phyloP scores from a whole-genome alignment of 2,329 filamentous ascomycete genomes.

The Aspergillaceae sp. region DNA sequence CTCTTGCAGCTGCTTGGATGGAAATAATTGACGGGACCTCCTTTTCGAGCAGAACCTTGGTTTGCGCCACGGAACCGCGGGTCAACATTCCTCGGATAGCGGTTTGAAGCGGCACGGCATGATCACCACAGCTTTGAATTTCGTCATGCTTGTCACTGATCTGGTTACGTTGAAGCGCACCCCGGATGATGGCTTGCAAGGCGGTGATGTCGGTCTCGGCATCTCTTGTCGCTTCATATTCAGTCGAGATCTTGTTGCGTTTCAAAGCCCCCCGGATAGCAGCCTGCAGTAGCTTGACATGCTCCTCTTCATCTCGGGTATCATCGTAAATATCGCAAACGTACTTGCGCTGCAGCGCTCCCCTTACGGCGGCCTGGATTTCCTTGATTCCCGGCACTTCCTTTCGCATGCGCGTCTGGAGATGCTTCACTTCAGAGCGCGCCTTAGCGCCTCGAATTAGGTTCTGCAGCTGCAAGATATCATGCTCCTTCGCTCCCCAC shows the following conservation, averaged over 20 bases:
- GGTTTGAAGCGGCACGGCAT: conserved; percentile 46
- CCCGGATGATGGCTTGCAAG: conserved; percentile 51
- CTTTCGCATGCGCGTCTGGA: conserved; percentile 31
- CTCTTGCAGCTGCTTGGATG: conserved; percentile 30
- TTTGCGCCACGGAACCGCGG: conserved; percentile 20
- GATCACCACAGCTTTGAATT: conserved; percentile 46
- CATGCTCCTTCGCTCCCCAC: conserved; percentile 63
- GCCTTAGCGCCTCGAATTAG: conserved; percentile 54
- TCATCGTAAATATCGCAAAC: conserved; percentile 48
- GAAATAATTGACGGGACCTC: conserved; percentile 21
- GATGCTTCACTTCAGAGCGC: conserved; percentile 34
- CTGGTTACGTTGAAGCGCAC: conserved; percentile 52
- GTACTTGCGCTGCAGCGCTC: conserved; percentile 35
- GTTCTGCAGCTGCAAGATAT: conserved; percentile 74
- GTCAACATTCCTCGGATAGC: conserved; percentile 50
- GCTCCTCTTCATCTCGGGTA: conserved; percentile 55
- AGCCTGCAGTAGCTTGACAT: conserved; percentile 48
- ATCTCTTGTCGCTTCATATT: conserved; percentile 23
- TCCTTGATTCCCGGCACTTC: conserved; percentile 38
- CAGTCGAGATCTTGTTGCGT: conserved; percentile 7
- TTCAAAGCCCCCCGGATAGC: conserved; percentile 51
- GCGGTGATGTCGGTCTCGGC: conserved; percentile 54
- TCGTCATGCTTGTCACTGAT: conserved; percentile 20
- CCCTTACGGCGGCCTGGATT: conserved; percentile 50
- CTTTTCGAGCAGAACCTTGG: conserved; percentile 16